phyloP scores from a whole-genome alignment of 2,329 filamentous ascomycete genomes.

The Fusarium tricinctum region DNA sequence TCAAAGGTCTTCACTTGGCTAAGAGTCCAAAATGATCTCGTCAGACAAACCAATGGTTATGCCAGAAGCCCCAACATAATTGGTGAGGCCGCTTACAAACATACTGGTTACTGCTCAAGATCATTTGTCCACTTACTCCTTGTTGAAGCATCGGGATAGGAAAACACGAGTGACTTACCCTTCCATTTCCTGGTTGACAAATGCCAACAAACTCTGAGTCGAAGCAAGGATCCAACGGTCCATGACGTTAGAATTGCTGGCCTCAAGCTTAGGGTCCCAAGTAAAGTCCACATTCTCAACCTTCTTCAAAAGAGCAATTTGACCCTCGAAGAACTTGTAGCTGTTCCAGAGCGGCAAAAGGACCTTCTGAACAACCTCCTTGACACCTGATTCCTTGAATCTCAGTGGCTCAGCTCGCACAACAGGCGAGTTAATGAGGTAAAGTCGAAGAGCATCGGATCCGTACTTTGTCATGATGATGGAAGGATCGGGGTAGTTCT shows the following conservation, averaged over 20 bases:
- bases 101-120: too few species aligned
- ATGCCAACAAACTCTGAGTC: conserved; percentile 90
- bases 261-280: conserved; percentile 82
- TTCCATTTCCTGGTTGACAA: conserved; percentile 93
- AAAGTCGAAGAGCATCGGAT: conserved; percentile 92
- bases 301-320: conserved; percentile 89
- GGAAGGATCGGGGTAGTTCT: conserved; percentile 93
- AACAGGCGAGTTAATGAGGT: conserved; percentile 96
- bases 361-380: conserved; percentile 94
- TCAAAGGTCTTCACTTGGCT: too few species aligned
- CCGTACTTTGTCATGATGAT: conserved; percentile 90
- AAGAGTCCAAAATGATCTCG: too few species aligned
- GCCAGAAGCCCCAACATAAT: too few species aligned
- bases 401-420: conserved; percentile 90
- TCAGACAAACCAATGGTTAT: too few species aligned
- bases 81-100: too few species aligned
- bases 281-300: conserved; percentile 80
- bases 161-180: conserved; percentile 61
- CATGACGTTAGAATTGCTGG: conserved; percentile 90
- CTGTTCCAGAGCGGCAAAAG: conserved; percentile 94
- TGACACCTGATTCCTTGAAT: conserved; percentile 93
- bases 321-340: conserved; percentile 95
- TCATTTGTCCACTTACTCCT: too few species aligned
- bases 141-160: too few species aligned
- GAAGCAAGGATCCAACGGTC: conserved; percentile 95